Base-by-base conservation (phyloP, 2,329 filamentous ascomycete genomes). In the Dichotomopilus funicola region DNA sequence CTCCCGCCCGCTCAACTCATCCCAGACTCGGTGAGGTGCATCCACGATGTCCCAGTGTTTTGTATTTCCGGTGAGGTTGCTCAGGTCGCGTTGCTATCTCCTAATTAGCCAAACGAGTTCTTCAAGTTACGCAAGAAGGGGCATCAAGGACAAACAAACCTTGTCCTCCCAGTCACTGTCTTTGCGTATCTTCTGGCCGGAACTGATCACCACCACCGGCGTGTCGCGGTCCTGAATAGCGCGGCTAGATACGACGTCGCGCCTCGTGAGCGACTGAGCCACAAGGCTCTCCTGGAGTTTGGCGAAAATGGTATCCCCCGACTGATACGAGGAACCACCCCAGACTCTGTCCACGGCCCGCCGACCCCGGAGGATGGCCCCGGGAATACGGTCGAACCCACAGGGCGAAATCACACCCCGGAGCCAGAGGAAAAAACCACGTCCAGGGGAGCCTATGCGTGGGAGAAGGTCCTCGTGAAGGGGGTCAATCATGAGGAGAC, bases 201-300 rank as follows among this genome's bases (percentile, higher is more conserved):
- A 95, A 68, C 88, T 95, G 54, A 97, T 80, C 31, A 99, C 75
- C 1, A 86, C 86, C 41, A 97, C 73, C 6, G 90, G 87, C 11
- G 87, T 88, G 56, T 88, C 77, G n/a, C 78, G 77, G 56, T 80
- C 79, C 71, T 96, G 89, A 52, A 97, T 94, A 47, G 86, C 85
- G 27, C 87, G 78, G 56, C 90, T 90, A 57, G 85, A 88, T 45
- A 79, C 75, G 13, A 95, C 84, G 66, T 99, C 94, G 37, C 88
- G 88, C 69, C 85, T 87, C 11, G 90, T 90, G 62, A 97, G 82
- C 0, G 88, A 89, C 61, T 85, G 81, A 0, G 91, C 91, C 36
- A 96, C 90, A 1, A 97, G 78, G 61, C 87, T 92, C 74, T 99
- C 94, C 72, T 99, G 94, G 54, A 99, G 77, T 71, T 91, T 89